Evolutionary conservation across 2,329 filamentous ascomycete species (phyloP), one percentile per base, ranked within the genome.

Genomic region (Zasmidium citrigriseum): DNA sequence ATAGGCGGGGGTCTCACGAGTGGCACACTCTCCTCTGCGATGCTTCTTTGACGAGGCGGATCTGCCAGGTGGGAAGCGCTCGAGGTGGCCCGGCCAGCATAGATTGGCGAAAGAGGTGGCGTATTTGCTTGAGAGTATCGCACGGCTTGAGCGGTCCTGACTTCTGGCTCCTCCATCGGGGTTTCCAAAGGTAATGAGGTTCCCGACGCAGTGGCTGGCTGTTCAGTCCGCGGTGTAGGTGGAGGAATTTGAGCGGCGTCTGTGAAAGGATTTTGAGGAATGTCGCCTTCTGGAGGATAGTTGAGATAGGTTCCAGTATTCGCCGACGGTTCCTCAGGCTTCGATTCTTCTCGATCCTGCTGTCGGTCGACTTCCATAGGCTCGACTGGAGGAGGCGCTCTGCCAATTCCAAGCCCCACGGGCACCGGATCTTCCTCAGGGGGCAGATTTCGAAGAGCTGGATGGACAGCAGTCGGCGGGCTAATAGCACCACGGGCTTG

Each of bases 61-160:
- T 61, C 64, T n/a, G 60, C 29, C 4, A 66, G 54, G 20, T 61
- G 59, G 12, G 58, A 63, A 14, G 58, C 57, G 34, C 55, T 64
- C 16, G 54, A 55, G 14, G 56, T 45, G 16, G 59, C 60, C 23
- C 57, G 47, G 27, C 45, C 52, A 21, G 34, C 57, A 54, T 64
- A 63, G 11, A 68, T 52, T 7, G 70, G 71, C 14, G 71, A 73
- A 24, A 71, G 57, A 69, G 80, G 63, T 24, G 70, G 70, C 21
- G 82, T 76, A 58, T 74, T 80, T 21, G 79, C 76, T 58, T 76
- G 75, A 2, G 78, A 81, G 55, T 81, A 74, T 18, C 78, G 77
- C 25, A 81, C 72, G 29, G 77, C 77, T 54, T 78, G 75, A 16
- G 82, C 79, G 55, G 79, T 79, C 9, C 75, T 77, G n/a, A 83